phyloP scores from a whole-genome alignment of 331 rosid genomes.

The Erythrophleum ivorense region DNA sequence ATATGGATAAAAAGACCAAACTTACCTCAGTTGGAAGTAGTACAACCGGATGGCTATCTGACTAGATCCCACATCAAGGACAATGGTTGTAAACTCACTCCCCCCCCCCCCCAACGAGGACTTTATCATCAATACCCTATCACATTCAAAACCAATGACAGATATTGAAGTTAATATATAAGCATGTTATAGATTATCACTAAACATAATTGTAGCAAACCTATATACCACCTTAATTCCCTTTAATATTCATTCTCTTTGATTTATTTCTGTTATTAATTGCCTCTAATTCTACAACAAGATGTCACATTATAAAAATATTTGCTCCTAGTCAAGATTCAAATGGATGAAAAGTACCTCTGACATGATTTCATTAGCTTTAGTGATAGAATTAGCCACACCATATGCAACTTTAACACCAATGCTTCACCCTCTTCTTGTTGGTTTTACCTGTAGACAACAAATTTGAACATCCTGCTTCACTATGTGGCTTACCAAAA shows the following conservation, averaged over 20 bases:
- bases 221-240: conserved; percentile 10
- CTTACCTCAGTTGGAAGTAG: conserved; percentile 91
- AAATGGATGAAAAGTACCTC: conserved; percentile 60
- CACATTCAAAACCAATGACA: conserved; percentile 40
- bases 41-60: conserved; percentile 76
- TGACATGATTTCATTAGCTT: conserved; percentile 73
- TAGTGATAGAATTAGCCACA: conserved; percentile 68
- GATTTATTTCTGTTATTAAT: background rate
- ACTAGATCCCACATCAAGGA: conserved; percentile 91
- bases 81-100: conserved; percentile 93
- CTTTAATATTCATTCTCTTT: conserved; percentile 11
- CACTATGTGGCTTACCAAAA: conserved; percentile 72
- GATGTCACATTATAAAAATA: background rate
- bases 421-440: conserved; percentile 91
- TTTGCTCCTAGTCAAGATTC: background rate
- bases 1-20: conserved; percentile 17
- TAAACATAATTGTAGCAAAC: conserved; percentile 23
- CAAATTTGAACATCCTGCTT: conserved; percentile 20
- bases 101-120: conserved; percentile 91
- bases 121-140: conserved; percentile 87
- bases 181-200: background rate
- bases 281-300: conserved; percentile 2
- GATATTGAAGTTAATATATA: conserved; percentile 27
- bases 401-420: conserved; percentile 95
- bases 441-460: conserved; percentile 81